Base-by-base conservation (phyloP, 2,329 filamentous ascomycete genomes). In the Cadophora malorum region DNA sequence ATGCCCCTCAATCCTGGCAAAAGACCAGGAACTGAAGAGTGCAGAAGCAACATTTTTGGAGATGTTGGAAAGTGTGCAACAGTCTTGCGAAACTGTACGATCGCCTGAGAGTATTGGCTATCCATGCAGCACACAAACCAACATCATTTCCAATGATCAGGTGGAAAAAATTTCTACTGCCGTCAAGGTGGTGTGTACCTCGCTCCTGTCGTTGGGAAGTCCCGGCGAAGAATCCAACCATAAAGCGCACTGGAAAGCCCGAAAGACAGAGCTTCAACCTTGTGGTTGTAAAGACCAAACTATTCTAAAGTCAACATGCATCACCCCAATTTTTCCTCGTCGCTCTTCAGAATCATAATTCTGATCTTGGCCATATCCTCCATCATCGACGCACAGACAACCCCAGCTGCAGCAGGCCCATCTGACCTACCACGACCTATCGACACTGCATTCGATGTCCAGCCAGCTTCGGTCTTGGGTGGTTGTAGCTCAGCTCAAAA, bases 371-470 rank as follows among this genome's bases (percentile, higher is more conserved):
- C 28, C 16, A 7, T 55, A 5, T 8, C 16, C 19, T n/a, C 4
- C 4, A 16, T 33, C 25, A 14, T 14, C 28, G 5, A n/a, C 25
- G 52, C 52, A n/a, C 52, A 55, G 33, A 33, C 52, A 55, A 19
- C 14, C 16, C 19, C 52, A 33, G 9, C 25, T 7, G 28, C 25
- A n/a, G n/a, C 52, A 31, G 25, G 9, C 6, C 2, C 23, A 6
- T 9, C 52, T 9, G 4, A 8, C 4, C 25, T 7, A n/a, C 12
- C 28, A n/a, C 52, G 28, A 7, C 52, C 52, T 8, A 55, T 60
- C 9, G 56, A 60, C 33, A 60, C 56, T 9, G 56, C 33, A 5
- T 60, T 60, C 19, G 33, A 60, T 16, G 56, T 60, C 14, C 33
- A 41, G 33, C 56, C 33, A 23, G 33, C 16, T 16, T 45, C 56